Evolutionary conservation across 2,329 filamentous ascomycete species (phyloP).

Genomic region (Aspergillus jensenii): DNA sequence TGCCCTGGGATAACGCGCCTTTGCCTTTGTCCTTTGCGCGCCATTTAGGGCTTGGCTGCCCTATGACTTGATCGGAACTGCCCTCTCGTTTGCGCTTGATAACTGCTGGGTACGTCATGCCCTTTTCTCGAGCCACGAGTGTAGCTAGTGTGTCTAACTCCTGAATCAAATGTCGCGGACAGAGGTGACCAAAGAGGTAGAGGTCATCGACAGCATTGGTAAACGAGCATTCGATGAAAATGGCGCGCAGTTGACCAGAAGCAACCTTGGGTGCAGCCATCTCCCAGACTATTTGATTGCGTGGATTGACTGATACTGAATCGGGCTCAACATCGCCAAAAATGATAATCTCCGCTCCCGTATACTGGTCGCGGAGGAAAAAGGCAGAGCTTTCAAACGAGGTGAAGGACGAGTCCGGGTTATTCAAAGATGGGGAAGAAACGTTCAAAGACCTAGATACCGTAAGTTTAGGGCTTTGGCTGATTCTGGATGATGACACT

Average conservation of each 20-base stretch:
- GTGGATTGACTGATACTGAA: slow-evolving; percentile 74
- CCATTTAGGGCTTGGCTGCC: slow-evolving; percentile 29
- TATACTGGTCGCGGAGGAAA: slow-evolving; percentile 77
- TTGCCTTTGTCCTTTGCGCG: slow-evolving; percentile 10
- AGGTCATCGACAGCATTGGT: slow-evolving; percentile 76
- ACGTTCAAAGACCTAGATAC: not conserved
- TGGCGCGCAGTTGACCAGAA: slow-evolving; percentile 68
- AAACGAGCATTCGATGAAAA: slow-evolving; percentile 97
- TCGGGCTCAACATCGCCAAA: slow-evolving; percentile 97
- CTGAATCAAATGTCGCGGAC: slow-evolving; percentile 75
- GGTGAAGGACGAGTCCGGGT: slow-evolving; percentile 9
- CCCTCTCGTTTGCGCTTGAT: slow-evolving; percentile 44
- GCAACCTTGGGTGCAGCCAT: slow-evolving; percentile 85
- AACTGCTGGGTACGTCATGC: slow-evolving; percentile 30
- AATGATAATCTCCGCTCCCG: slow-evolving; percentile 77
- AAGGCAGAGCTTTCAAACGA: slow-evolving; percentile 78
- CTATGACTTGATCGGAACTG: slow-evolving; percentile 13
- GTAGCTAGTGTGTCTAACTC: slow-evolving; percentile 72
- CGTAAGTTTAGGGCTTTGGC: not conserved
- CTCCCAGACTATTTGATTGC: slow-evolving; percentile 80
- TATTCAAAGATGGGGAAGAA: slow-evolving; percentile 30
- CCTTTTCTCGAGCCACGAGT: slow-evolving; percentile 62
- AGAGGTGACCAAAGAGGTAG: slow-evolving; percentile 83
- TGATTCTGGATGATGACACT: slow-evolving; percentile 4
- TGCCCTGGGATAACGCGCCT: slow-evolving; percentile 1